Base-by-base conservation (phyloP, 2,329 filamentous ascomycete species). In the Emmonsiellopsis sp. region DNA sequence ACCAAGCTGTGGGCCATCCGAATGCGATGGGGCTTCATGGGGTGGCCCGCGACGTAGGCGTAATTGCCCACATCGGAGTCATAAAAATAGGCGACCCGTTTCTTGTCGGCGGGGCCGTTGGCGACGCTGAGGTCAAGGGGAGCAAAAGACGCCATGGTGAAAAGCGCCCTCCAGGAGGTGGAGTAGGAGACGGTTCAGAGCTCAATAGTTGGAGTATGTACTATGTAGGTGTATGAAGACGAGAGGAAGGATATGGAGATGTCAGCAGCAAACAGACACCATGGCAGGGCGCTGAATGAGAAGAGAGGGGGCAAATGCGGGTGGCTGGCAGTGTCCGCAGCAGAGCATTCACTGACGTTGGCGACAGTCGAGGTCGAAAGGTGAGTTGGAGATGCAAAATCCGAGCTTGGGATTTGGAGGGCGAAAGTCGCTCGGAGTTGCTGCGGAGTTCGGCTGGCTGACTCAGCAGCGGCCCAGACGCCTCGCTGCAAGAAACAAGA, bases 11-110 rank as follows among this genome's bases (percentile, higher is more conserved):
- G 77, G 46, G 77, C 82, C 78, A 87, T 83, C 60, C 84, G 77
- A 71, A 87, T 86, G 58, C 83, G 75, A 65, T 82, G 80, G 39
- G 81, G 81, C 68, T 84, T 84, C 82, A 85, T 85, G 36, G 82
- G 81, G 70, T 82, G 81, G n/a, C 79, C 80, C 10, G 81, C 78
- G 54, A 95, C 89, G 67, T 97, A 97, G 68, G 92, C 91, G 76
- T 96, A 97, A 72, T 97, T 97, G 60, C 92, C 92, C 67, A 97
- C 93, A 73, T 97, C 92, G 2, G 88, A 94, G 68, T 97, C 92
- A 79, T 97, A 97, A 72, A 97, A 97, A 74, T 97, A 97, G 53
- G 92, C 92, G 55, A 97, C 88, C 67, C 92, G 89, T 74, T 93
- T 95, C 68, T 80, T 79, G 61, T 71, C 74, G 31, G 73, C 73